These are phyloP conservation scores for Phytophthora pseudosyringae DNA, from an alignment of 352 stramenopile species.

Conservation along the genomic window DNA sequence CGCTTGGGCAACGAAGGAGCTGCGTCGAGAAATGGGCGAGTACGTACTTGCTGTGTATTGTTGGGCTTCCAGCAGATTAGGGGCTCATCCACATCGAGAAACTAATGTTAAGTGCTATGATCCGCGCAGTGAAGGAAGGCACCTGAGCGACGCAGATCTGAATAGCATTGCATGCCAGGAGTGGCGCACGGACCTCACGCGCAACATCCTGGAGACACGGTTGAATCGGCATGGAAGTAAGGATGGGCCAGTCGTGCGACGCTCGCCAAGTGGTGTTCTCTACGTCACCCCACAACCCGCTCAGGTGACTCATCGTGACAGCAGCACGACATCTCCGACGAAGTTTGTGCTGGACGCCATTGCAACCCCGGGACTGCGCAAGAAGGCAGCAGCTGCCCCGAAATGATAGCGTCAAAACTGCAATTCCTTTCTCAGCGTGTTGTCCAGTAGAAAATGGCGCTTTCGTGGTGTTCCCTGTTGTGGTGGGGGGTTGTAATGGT, in stretches of 20 bases:
- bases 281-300: conserved; percentile 43
- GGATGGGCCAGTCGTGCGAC: conserved; percentile 57
- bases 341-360: conserved; percentile 50
- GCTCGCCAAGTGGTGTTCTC: conserved; percentile 60
- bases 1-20: conserved; percentile 41
- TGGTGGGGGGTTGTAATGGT: too few relatives aligned
- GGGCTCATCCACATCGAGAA: conserved; percentile 1
- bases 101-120: conserved; percentile 3
- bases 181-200: conserved; percentile 70
- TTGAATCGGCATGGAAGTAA: conserved; percentile 67
- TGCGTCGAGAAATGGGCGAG: conserved; percentile 50
- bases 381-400: conserved; percentile 5
- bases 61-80: background rate
- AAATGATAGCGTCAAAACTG: background rate
- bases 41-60: conserved; percentile 21
- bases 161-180: conserved; percentile 58
- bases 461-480: too few relatives aligned
- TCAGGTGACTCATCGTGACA: background rate
- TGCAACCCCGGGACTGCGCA: conserved; percentile 25
- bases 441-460: background rate
- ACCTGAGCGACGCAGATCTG: conserved; percentile 54
- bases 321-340: background rate
- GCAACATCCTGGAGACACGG: conserved; percentile 53
- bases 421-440: too few relatives aligned
- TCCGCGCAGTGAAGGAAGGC: conserved; percentile 24